Conservation (phyloP, 257 asterid genomes). For the Osmanthus fragrans region DNA sequence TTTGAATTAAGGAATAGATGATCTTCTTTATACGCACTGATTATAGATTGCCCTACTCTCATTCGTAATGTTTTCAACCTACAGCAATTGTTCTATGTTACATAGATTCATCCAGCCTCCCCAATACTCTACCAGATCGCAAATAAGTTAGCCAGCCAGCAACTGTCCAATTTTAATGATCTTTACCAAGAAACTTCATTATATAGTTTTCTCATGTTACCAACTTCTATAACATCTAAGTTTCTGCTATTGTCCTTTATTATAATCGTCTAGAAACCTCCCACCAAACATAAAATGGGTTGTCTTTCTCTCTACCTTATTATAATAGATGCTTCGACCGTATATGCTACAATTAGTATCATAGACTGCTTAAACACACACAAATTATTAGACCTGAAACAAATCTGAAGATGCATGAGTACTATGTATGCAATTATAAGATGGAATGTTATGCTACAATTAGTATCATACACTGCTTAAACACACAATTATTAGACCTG, state of each 20-base stretch:
- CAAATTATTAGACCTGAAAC: too few species aligned
- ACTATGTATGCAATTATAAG: neutral
- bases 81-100: neutral
- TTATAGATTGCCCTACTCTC: neutral
- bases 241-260: neutral
- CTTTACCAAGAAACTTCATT: neutral
- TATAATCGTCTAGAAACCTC: neutral
- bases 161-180: neutral
- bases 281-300: neutral
- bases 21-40: neutral
- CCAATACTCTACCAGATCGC: neutral
- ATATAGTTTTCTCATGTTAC: neutral
- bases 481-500: too few species aligned
- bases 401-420: too few species aligned
- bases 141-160: neutral
- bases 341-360: too few species aligned
- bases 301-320: slow-evolving; percentile 8
- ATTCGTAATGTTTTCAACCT: neutral
- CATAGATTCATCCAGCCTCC: neutral
- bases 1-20: slow-evolving; percentile 6
- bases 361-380: too few species aligned
- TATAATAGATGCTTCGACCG: too few species aligned
- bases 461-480: too few species aligned
- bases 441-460: slow-evolving; percentile 10
- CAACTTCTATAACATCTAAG: neutral